Base-by-base conservation (phyloP, 1,284 basidiomycete species). In the Apiotrichum gracile region DNA sequence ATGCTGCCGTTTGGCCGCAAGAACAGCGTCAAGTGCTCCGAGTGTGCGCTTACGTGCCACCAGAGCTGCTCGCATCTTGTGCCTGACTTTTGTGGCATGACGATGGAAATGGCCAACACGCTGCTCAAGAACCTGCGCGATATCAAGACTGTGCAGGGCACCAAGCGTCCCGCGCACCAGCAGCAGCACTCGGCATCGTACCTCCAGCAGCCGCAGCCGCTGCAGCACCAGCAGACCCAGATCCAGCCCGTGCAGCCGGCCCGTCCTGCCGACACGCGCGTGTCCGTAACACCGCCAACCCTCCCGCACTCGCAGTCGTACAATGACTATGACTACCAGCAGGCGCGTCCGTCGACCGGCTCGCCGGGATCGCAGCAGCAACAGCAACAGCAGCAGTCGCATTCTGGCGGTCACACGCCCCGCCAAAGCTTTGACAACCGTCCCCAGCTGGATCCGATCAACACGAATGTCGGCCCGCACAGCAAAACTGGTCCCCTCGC, bases 1-100 rank as follows among this genome's bases (percentile, higher is more conserved):
- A 97, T 99, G 82, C 83, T 98, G 37, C 92, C 96, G 47, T 83
- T 98, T 48, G 96, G 96, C 50, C 85, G 93, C 61, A 97, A 97
- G 80, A 94, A 96, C 72, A 88, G 92, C 24, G 85, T 92, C 54
- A 88, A 89, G 76, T 99, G 96, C 75, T 85, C 86, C 16, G 94
- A 98, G 73, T 99, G 96, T 76, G 85, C 87, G 68, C 85, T 97
- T 60, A 97, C 94, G 49, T 96, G 92, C 65, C 96, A 99, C 76
- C 91, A 91, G 22, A 91, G 96, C 61, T 99, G 96, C 76, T 91
- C 92, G 1, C 96, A 98, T 72, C 83, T 98, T 50, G 94, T 99
- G 29, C 96, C 96, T 54, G 94, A 98, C 76, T 97, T 99, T 76
- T 99, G 96, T 69, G 96, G 96, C 47, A 97, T 99, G 94, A 92